phyloP scores from a whole-genome alignment of 768 basidiomycete species.

The Chalciporus piperatus region DNA sequence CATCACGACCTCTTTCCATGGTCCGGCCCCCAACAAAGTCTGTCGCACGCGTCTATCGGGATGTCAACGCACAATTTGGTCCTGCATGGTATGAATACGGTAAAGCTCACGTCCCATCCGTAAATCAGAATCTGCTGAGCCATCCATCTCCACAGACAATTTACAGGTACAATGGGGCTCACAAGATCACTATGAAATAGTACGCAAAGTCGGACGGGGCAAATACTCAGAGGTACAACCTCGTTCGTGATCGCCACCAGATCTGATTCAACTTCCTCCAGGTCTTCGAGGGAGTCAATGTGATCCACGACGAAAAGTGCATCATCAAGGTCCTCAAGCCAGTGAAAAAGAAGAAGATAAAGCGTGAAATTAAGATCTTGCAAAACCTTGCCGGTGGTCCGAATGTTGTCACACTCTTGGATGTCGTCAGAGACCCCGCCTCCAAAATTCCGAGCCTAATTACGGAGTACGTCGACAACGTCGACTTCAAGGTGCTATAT shows the following conservation, averaged over 20 bases:
- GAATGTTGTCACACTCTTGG: constrained; percentile 88
- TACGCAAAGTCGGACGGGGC: constrained; percentile 91
- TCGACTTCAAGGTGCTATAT: constrained; percentile 96
- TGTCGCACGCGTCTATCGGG: constrained; percentile 81
- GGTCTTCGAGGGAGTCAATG: constrained; percentile 94
- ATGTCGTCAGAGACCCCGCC: constrained; percentile 93
- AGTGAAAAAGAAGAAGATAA: constrained; percentile 99
- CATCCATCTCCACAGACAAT: constrained; percentile 59
- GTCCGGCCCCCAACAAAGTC: constrained; percentile 73
- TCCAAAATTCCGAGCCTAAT: constrained; percentile 97
- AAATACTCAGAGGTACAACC: constrained; percentile 86
- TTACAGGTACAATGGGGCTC: constrained; percentile 97
- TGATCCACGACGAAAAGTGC: constrained; percentile 88
- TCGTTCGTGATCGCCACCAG: constrained; percentile 5
- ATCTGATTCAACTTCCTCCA: constrained; percentile 29
- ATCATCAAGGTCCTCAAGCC: constrained; percentile 99
- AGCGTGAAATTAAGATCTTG: constrained; percentile 97
- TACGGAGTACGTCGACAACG: constrained; percentile 97
- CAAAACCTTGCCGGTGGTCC: constrained; percentile 96
- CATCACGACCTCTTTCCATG: constrained; percentile 41
- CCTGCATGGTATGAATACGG: constrained; percentile 97
- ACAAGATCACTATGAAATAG: constrained; percentile 97
- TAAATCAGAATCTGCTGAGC: constrained; percentile 9
- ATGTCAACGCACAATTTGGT: constrained; percentile 85
- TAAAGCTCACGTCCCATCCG: constrained; percentile 34